These are phyloP conservation scores for Theileria luwenshuni DNA, from an alignment of 169 alveolate species.

Conservation along the genomic window DNA sequence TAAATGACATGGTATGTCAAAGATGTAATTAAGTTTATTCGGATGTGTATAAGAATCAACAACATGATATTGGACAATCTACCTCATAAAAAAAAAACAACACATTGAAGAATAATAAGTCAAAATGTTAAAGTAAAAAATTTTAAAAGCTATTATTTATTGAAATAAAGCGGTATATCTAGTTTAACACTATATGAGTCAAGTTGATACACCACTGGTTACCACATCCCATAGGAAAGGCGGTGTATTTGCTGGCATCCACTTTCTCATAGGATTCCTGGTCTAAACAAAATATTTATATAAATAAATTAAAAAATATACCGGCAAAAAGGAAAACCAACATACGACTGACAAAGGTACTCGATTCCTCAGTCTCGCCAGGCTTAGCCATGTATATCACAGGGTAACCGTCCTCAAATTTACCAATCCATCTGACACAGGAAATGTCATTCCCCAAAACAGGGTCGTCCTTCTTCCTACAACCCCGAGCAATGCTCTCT, in stretches of 20 bases:
- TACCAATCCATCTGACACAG: conserved; percentile 89
- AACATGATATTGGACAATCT: background rate
- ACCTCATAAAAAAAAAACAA: conserved; percentile 9
- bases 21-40: background rate
- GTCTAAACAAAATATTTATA: conserved; percentile 62
- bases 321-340: conserved; percentile 89
- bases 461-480: conserved; percentile 85
- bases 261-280: conserved; percentile 86
- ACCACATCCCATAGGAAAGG: conserved; percentile 89
- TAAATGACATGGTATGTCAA: conserved; percentile 1
- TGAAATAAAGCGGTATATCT: background rate
- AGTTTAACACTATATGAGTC: conserved; percentile 78
- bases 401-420: conserved; percentile 83
- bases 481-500: conserved; percentile 84
- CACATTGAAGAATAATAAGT: background rate
- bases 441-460: conserved; percentile 85
- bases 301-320: conserved; percentile 8
- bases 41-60: conserved; percentile 24
- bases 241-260: conserved; percentile 82
- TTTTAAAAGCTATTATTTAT: conserved; percentile 6
- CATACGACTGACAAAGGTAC: conserved; percentile 86
- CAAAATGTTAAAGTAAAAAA: conserved; percentile 5
- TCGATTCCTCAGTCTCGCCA: conserved; percentile 81
- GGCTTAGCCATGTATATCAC: conserved; percentile 83
- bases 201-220: conserved; percentile 85